phyloP scores from a whole-genome alignment of 139 green algal species.

The Parachlorella kessleri region DNA sequence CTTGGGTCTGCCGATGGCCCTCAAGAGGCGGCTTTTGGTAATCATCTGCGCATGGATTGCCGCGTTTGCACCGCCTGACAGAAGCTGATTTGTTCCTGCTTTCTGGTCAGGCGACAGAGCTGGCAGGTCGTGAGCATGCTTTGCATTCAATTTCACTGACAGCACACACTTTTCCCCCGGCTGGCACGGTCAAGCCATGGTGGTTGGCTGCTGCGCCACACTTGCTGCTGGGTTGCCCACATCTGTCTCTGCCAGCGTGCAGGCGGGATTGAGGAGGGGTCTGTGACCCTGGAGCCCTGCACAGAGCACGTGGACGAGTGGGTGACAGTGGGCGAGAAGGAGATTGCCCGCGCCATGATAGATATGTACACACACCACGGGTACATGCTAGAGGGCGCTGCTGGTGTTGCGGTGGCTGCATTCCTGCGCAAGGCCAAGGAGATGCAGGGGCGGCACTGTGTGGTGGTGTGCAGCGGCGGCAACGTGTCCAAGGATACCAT shows the following conservation, averaged over 20 bases:
- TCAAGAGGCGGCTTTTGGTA: too few relatives aligned
- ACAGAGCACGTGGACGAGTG: slow-evolving; percentile 58
- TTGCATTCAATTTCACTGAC: too few relatives aligned
- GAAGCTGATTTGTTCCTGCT: too few relatives aligned
- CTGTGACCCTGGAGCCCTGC: slow-evolving; percentile 58
- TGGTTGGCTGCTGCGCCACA: too few relatives aligned
- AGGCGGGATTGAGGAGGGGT: slow-evolving; percentile 57
- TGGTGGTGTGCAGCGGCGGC: slow-evolving; percentile 62
- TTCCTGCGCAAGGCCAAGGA: slow-evolving; percentile 25
- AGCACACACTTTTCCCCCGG: too few relatives aligned
- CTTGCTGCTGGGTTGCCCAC: too few relatives aligned
- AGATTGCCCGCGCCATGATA: slow-evolving; percentile 66
- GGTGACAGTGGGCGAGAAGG: slow-evolving; percentile 50
- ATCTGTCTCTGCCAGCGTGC: slow-evolving; percentile 1
- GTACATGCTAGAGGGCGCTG: slow-evolving; percentile 62
- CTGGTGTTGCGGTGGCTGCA: slow-evolving; percentile 55
- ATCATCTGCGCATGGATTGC: too few relatives aligned
- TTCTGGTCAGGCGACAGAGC: too few relatives aligned
- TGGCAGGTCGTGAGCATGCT: too few relatives aligned
- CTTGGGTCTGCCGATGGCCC: too few relatives aligned
- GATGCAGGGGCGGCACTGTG: slow-evolving; percentile 36
- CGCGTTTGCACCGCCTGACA: too few relatives aligned
- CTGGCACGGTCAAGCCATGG: too few relatives aligned
- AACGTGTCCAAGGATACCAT: slow-evolving; percentile 50
- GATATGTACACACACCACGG: slow-evolving; percentile 41